Conservation (phyloP, 2,329 filamentous ascomycete species). For the Didymella exigua region DNA sequence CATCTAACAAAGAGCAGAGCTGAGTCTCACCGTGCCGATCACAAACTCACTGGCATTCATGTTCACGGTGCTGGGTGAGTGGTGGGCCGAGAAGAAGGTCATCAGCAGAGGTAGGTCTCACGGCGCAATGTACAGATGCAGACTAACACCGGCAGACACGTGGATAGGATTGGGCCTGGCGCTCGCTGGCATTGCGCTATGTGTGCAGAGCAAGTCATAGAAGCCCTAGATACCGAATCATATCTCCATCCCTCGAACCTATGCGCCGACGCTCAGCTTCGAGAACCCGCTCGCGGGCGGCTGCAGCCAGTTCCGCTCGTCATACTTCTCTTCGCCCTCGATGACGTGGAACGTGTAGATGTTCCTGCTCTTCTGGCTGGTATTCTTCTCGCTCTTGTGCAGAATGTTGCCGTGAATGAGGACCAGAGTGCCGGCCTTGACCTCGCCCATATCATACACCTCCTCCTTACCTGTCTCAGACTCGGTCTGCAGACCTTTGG, state of each 20-base stretch:
- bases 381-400: constrained; percentile 95
- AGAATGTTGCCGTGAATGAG: constrained; percentile 94
- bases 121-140: not conserved
- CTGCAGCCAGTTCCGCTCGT: constrained; percentile 91
- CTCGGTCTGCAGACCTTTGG: constrained; percentile 50
- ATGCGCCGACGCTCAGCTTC: constrained; percentile 56
- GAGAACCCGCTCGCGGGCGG: constrained; percentile 81
- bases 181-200: constrained; percentile 78
- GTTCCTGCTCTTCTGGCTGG: constrained; percentile 81
- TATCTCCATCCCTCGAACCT: not conserved
- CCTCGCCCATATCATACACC: constrained; percentile 79
- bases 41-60: constrained; percentile 93
- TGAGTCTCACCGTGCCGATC: constrained; percentile 92
- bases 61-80: constrained; percentile 94
- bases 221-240: not conserved
- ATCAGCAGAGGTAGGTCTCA: constrained; percentile 74
- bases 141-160: constrained; percentile 64
- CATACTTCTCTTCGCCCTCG: constrained; percentile 79
- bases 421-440: constrained; percentile 88
- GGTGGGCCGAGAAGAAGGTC: constrained; percentile 91
- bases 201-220: constrained; percentile 66
- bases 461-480: constrained; percentile 52
- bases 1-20: constrained; percentile 61
- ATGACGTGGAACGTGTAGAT: constrained; percentile 99
- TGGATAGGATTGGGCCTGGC: constrained; percentile 83